Conservation (phyloP, 1,284 basidiomycete genomes). For the Waitea zeae region DNA sequence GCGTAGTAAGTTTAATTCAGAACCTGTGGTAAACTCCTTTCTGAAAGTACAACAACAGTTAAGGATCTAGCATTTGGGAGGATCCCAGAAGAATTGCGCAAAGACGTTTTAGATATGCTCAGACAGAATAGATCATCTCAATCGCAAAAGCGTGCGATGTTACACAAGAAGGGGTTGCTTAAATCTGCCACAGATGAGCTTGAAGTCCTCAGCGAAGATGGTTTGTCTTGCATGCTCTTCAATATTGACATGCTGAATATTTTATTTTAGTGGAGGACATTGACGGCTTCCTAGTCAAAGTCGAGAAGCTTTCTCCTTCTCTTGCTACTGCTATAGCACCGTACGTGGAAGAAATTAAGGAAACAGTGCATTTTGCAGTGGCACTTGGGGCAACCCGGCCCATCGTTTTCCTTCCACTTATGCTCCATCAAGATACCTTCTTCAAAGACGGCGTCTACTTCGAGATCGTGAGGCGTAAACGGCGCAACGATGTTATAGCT, state of each 20-base stretch:
- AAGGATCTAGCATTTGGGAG: constrained; percentile 42
- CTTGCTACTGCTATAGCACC: constrained; percentile 28
- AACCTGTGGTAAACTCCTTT: no score
- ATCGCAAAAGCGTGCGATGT: constrained; percentile 47
- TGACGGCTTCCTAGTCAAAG: constrained; percentile 30
- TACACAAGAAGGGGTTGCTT: constrained; percentile 48
- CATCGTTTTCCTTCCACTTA: constrained; percentile 56
- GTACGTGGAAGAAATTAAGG: constrained; percentile 42
- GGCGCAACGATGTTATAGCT: constrained; percentile 58
- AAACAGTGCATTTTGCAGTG: constrained; percentile 41
- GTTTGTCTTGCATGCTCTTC: constrained; percentile 15
- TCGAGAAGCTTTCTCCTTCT: constrained; percentile 44
- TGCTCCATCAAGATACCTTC: constrained; percentile 34
- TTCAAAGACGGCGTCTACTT: constrained; percentile 65
- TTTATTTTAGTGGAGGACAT: constrained; percentile 36
- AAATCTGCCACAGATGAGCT: constrained; percentile 50
- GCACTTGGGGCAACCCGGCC: constrained; percentile 44
- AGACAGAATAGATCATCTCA: constrained; percentile 41
- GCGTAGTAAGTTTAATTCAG: constrained; percentile 28
- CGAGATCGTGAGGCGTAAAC: constrained; percentile 53
- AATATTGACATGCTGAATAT: neutral
- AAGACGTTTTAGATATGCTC: constrained; percentile 40
- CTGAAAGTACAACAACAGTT: constrained; percentile 37
- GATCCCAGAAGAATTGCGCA: constrained; percentile 33
- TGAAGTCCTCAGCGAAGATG: constrained; percentile 44